phyloP scores from a whole-genome alignment of 768 basidiomycete species.

The Lentinula aciculospora region DNA sequence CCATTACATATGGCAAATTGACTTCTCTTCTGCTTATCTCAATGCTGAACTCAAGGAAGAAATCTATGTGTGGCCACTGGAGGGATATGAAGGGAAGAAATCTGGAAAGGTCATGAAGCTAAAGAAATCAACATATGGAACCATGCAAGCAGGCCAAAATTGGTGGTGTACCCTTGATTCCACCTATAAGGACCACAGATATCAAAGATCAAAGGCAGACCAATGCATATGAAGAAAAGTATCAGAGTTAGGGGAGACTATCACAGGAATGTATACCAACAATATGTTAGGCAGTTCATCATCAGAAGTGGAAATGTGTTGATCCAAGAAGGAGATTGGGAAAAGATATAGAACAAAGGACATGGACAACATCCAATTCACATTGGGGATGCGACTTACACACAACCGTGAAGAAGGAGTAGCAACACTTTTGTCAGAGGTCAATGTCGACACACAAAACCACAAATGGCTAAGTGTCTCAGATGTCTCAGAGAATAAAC shows the following conservation, averaged over 20 bases:
- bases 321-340: conserved; percentile 5
- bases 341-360: conserved; percentile 1
- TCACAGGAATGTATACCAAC: no score
- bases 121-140: neutral
- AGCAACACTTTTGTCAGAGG: no score
- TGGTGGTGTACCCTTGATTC: conserved; percentile 7
- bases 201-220: conserved; percentile 6
- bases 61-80: conserved; percentile 21
- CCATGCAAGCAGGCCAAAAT: conserved; percentile 2
- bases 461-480: no score
- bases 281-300: no score
- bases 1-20: conserved; percentile 21
- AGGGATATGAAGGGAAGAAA: neutral
- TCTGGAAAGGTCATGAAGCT: neutral
- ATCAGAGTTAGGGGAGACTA: neutral
- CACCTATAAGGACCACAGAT: neutral
- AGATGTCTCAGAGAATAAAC: no score
- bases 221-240: conserved; percentile 4
- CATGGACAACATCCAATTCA: neutral
- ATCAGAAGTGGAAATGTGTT: neutral
- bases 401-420: no score
- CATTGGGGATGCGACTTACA: no score
- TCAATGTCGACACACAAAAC: no score
- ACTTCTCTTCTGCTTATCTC: conserved; percentile 23
- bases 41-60: no score